phyloP scores from a whole-genome alignment of 2,329 filamentous ascomycete species.

The Diaporthe capsici region DNA sequence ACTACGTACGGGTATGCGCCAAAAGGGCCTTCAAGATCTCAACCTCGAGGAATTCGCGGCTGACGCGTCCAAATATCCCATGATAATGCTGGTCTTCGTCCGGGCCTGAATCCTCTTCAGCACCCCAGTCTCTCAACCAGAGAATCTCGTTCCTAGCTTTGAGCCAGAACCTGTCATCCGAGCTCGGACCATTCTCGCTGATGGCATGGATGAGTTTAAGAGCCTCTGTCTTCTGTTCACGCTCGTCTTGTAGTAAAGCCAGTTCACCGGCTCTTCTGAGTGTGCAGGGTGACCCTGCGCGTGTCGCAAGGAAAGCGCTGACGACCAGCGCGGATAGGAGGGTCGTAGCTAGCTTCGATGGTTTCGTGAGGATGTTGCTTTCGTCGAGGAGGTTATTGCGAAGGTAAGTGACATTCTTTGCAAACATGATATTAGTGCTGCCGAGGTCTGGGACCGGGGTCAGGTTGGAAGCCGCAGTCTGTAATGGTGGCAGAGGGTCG shows the following conservation, averaged over 20 bases:
- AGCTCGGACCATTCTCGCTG: conserved; percentile 63
- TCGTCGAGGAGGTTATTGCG: conserved; percentile 68
- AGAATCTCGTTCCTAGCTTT: conserved; percentile 74
- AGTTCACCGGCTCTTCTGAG: conserved; percentile 73
- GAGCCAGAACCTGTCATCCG: conserved; percentile 76
- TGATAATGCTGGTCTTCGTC: conserved; percentile 50
- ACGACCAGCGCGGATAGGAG: conserved; percentile 75
- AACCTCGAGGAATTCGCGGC: conserved; percentile 73
- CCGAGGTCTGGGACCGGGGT: conserved; percentile 55
- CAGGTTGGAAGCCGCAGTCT: conserved; percentile 62
- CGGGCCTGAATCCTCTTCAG: conserved; percentile 56
- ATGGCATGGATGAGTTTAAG: conserved; percentile 71
- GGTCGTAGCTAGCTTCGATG: conserved; percentile 66
- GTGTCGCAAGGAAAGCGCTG: conserved; percentile 70
- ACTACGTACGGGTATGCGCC: conserved; percentile 68
- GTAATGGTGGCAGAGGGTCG: conserved; percentile 67
- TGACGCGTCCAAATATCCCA: conserved; percentile 72
- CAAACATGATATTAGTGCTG: conserved; percentile 52
- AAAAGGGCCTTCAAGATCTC: conserved; percentile 80
- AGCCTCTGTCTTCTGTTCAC: conserved; percentile 74
- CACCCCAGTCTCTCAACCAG: conserved; percentile 82
- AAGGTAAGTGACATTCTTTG: conserved; percentile 60
- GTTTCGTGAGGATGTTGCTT: conserved; percentile 76
- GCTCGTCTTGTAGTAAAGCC: conserved; percentile 72
- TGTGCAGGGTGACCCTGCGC: conserved; percentile 63